Conservation (phyloP, 805 yeast genomes). For the Saccharomycopsis malanga region DNA sequence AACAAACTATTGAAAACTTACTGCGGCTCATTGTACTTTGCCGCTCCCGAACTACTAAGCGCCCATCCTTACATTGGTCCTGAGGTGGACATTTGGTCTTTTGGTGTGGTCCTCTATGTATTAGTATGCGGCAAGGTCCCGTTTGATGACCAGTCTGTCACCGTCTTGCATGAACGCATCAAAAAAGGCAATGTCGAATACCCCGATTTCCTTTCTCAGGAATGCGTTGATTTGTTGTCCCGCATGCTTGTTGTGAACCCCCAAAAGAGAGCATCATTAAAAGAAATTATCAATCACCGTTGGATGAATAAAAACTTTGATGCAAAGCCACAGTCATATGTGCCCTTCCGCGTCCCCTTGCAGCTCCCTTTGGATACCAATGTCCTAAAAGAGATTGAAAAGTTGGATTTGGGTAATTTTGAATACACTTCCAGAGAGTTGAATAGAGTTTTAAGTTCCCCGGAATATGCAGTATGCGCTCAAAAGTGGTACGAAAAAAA, state of each 20-base stretch:
- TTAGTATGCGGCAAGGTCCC: conserved; percentile 97
- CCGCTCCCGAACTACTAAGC: conserved; percentile 92
- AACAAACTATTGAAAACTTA: conserved; percentile 76
- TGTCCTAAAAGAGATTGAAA: conserved; percentile 68
- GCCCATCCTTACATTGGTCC: conserved; percentile 95
- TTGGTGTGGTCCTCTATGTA: conserved; percentile 93
- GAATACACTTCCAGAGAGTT: conserved; percentile 53
- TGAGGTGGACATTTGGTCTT: conserved; percentile 97
- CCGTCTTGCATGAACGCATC: conserved; percentile 87
- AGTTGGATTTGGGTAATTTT: conserved; percentile 67
- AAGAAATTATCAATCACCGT: conserved; percentile 79
- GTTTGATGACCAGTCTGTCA: conserved; percentile 90
- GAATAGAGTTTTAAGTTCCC: conserved; percentile 50
- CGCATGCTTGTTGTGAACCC: conserved; percentile 94
- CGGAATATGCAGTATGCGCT: conserved; percentile 56
- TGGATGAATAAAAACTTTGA: conserved; percentile 94
- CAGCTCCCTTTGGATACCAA: conserved; percentile 56
- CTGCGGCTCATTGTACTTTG: conserved; percentile 96
- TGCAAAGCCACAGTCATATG: conserved; percentile 55
- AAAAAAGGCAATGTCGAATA: conserved; percentile 89
- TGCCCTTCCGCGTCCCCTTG: conserved; percentile 77
- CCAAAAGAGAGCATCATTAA: conserved; percentile 63
- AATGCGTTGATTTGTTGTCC: conserved; percentile 71
- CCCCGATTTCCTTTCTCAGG: conserved; percentile 72
- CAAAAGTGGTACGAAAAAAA: conserved; percentile 51